Base-by-base conservation (phyloP, 306 rosid species). In the Aeschynomene evenia region DNA sequence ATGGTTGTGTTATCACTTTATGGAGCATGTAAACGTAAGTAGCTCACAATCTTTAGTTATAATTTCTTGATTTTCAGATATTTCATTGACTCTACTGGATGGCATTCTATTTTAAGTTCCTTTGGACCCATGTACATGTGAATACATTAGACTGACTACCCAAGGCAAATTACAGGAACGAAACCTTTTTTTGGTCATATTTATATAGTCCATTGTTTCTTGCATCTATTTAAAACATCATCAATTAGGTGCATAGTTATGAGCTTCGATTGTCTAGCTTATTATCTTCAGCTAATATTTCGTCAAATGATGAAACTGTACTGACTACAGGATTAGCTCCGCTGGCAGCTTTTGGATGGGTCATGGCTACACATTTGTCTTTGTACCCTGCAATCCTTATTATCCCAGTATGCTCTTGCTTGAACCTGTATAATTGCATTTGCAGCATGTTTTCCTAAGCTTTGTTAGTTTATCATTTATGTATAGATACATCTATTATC, bases 301-400 rank as follows among this genome's bases (percentile, higher is more conserved):
- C 3, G 13, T 73, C 69, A 76, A 33, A 72, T 64, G 54, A 71
- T 68, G 59, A 46, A 67, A 49, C 43, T 83, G 75, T 64, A 69
- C 54, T 76, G 77, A 45, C 55, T 72, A 74, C 77, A 91, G 99
- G 96, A 75, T 63, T 73, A 62, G 87, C 85, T 72, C 84, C 89
- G 1, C 63, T 91, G 82, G 97, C 97, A 13, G 99, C 99, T 74
- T 91, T 91, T 81, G 97, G 99, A 56, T 94, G 91, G 97, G 95
- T 94, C 82, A 77, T 87, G 89, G 97, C 99, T 40, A 82, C 96
- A 29, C 97, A 94, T 81, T 78, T 90, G 66, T 94, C 98, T 70
- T 85, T 94, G 65, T 94, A 91, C 84, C 97, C 97, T 20, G 78
- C 81, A 53, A 85, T 87, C 77, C 83, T 90, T 60, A 79, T 90